phyloP scores from a whole-genome alignment of 768 basidiomycete genomes.

The Suillus fuscotomentosus region DNA sequence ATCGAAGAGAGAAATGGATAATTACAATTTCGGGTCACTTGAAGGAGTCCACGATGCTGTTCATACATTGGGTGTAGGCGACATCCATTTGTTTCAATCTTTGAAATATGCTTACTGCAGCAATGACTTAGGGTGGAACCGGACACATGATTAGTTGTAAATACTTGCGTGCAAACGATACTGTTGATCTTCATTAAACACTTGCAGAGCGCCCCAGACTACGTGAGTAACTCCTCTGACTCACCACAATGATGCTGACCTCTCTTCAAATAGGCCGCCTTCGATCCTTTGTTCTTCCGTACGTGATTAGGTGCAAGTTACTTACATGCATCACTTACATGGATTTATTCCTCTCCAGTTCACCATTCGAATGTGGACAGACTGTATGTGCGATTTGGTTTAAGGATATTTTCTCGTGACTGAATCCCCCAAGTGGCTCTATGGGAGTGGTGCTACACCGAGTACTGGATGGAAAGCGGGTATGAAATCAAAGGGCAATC shows the following conservation, averaged over 20 bases:
- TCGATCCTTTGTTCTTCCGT: slow-evolving; percentile 27
- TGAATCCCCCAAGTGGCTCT: slow-evolving; percentile 18
- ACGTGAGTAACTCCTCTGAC: slow-evolving; percentile 14
- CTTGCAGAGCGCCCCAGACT: slow-evolving; percentile 18
- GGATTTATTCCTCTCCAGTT: slow-evolving; percentile 13
- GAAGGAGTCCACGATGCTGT: slow-evolving; percentile 21
- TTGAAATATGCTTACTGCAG: not conserved
- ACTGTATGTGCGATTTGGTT: slow-evolving; percentile 11
- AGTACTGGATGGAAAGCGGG: slow-evolving; percentile 28
- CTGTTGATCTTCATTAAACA: slow-evolving; percentile 1
- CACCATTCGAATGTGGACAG: slow-evolving; percentile 25
- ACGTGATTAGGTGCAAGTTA: not conserved
- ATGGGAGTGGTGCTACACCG: slow-evolving; percentile 29
- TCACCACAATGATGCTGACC: not conserved
- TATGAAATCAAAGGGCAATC: slow-evolving; percentile 9
- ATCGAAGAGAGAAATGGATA: slow-evolving; percentile 15
- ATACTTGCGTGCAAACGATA: not conserved
- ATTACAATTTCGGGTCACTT: slow-evolving; percentile 16
- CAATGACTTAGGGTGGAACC: slow-evolving; percentile 19
- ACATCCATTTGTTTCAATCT: not conserved
- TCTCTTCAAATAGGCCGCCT: slow-evolving; percentile 14
- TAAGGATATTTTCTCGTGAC: not conserved
- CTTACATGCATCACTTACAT: not conserved
- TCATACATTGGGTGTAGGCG: slow-evolving; percentile 17
- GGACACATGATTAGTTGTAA: slow-evolving; percentile 24